Percentiles rank a stretch among this genome's conserved stretches.
Evolutionary conservation across 2,329 filamentous ascomycete species (phyloP).

Genomic region (Ustilaginoidea virens): DNA sequence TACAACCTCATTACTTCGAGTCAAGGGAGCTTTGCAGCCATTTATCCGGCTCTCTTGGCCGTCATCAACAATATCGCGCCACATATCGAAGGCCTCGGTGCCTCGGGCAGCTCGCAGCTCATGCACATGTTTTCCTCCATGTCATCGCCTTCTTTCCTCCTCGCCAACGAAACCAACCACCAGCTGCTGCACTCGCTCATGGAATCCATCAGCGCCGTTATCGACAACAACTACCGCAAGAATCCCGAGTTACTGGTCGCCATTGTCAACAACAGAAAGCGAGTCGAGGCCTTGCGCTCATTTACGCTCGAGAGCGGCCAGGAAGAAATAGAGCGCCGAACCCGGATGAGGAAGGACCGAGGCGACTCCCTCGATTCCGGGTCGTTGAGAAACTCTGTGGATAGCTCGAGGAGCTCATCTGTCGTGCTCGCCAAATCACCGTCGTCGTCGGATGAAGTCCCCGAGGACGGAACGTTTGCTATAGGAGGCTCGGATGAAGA

Average conservation of each 20-base stretch:
- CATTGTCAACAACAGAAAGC: constrained; percentile 63
- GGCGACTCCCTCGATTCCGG: constrained; percentile 32
- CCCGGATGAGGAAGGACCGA: constrained; percentile 47
- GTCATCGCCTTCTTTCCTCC: constrained; percentile 81
- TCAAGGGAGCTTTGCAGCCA: constrained; percentile 76
- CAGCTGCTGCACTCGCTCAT: constrained; percentile 64
- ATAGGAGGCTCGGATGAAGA: constrained; percentile 73
- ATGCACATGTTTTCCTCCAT: constrained; percentile 82
- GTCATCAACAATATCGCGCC: constrained; percentile 89
- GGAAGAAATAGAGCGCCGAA: constrained; percentile 74
- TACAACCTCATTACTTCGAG: constrained; percentile 83
- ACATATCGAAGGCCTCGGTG: constrained; percentile 62
- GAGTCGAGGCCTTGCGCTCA: constrained; percentile 68
- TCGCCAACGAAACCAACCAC: constrained; percentile 88
- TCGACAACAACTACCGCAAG: constrained; percentile 74
- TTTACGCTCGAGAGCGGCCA: constrained; percentile 89
- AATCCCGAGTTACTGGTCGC: constrained; percentile 73
- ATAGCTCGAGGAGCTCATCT: constrained; percentile 50
- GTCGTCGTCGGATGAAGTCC: constrained; percentile 16
- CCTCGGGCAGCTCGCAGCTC: constrained; percentile 62
- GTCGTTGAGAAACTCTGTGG: constrained; percentile 46
- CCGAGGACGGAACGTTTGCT: constrained; percentile 65
- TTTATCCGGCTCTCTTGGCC: constrained; percentile 82
- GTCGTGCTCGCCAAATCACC: constrained; percentile 11
- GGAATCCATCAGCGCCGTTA: constrained; percentile 75